These are phyloP conservation scores for Phalaenopsis hybrid DNA, from an alignment of 116 monocot genomes.

Conservation along the genomic window DNA sequence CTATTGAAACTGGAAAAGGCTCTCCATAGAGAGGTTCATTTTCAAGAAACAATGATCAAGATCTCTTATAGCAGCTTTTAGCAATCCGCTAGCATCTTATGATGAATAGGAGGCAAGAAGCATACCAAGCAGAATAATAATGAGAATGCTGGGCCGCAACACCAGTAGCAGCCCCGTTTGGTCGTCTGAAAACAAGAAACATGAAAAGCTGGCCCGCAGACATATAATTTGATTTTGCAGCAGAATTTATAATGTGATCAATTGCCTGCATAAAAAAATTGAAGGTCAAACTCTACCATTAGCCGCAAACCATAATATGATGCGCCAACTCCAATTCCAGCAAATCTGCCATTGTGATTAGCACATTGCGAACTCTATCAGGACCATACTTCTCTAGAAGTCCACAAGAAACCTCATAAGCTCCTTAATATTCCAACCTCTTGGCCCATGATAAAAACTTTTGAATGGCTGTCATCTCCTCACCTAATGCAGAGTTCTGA, in stretches of 20 bases:
- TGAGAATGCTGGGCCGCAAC: constrained; percentile 94
- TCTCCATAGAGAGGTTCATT: constrained; percentile 93
- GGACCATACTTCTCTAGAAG: constrained; percentile 93
- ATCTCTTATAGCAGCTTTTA: constrained; percentile 85
- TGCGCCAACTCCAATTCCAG: constrained; percentile 85
- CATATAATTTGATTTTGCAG: constrained; percentile 98
- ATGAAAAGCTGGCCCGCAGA: constrained; percentile 78
- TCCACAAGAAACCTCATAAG: constrained; percentile 88
- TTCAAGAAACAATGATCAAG: constrained; percentile 91
- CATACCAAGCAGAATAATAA: constrained; percentile 94
- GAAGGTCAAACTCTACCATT: constrained; percentile 90
- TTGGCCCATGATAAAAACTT: constrained; percentile 87
- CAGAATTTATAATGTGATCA: constrained; percentile 92
- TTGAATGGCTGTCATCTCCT: constrained; percentile 89
- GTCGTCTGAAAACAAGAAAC: constrained; percentile 93
- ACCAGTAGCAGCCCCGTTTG: constrained; percentile 93
- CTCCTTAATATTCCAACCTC: constrained; percentile 99
- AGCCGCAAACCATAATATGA: constrained; percentile 89
- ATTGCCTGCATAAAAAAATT: constrained; percentile 99
- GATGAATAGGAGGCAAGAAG: constrained; percentile 61
- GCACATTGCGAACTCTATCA: constrained; percentile 87
- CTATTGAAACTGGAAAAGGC: constrained; percentile 82
- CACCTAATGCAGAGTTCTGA: constrained; percentile 80
- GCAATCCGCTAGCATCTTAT: constrained; percentile 82
- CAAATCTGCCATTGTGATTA: constrained; percentile 95